Conservation (phyloP, 139 green algal species). For the Chlamydomonas sp. region DNA sequence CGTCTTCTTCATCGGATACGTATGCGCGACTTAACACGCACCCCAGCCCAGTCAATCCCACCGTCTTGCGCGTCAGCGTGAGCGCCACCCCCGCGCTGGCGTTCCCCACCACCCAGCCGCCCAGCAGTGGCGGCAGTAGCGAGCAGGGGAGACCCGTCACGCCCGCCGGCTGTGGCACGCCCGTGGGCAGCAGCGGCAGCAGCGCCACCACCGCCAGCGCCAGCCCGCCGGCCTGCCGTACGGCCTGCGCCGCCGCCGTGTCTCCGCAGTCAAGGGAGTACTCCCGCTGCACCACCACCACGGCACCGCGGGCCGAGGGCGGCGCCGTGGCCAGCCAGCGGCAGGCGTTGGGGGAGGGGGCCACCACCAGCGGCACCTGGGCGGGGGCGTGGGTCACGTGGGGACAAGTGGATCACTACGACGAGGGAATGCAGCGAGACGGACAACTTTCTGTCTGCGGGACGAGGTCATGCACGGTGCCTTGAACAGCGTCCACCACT, state of each 20-base stretch:
- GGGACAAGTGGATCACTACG: no score
- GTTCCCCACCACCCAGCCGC: not conserved
- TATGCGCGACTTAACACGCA: not conserved
- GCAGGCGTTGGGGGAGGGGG: not conserved
- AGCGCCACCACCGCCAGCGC: slow-evolving; percentile 33
- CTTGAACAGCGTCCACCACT: no score
- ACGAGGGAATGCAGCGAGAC: no score
- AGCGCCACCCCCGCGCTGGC: not conserved
- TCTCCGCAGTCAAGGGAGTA: slow-evolving; percentile 74
- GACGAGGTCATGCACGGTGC: no score
- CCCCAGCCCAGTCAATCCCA: not conserved
- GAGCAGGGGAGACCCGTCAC: not conserved
- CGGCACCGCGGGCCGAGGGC: not conserved
- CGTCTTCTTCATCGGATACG: not conserved
- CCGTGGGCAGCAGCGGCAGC: slow-evolving; percentile 28
- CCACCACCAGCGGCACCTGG: not conserved
- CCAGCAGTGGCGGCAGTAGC: not conserved
- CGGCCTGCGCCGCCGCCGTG: not conserved
- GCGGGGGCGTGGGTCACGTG: no score
- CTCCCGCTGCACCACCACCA: slow-evolving; percentile 70
- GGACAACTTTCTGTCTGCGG: no score
- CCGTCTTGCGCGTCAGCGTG: not conserved
- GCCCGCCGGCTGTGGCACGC: not conserved
- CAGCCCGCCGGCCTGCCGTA: slow-evolving; percentile 53
- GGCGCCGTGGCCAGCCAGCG: not conserved